A percentile compares a stretch with the other conserved stretches of the same genome.
Conservation (phyloP, 495 filamentous ascomycete species). For the Penicillium parvum region DNA sequence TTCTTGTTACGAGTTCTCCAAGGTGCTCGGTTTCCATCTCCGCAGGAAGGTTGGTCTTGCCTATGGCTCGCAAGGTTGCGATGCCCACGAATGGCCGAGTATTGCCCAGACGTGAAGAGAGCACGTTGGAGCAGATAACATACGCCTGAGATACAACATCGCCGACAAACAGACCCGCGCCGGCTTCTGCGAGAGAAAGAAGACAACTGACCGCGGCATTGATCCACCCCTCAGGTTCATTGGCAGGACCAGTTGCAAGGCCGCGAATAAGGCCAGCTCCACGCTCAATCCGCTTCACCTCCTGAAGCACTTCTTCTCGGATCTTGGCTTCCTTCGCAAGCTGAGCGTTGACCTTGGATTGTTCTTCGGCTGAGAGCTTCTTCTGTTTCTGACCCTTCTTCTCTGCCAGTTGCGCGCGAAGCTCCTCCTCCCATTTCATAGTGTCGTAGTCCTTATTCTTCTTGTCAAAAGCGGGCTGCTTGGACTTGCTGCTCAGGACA, state of each 20-base stretch:
- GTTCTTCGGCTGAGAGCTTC: slow-evolving; percentile 86
- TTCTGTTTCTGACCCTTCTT: slow-evolving; percentile 88
- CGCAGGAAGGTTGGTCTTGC: slow-evolving; percentile 63
- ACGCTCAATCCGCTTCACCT: slow-evolving; percentile 65
- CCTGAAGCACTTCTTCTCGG: slow-evolving; percentile 58
- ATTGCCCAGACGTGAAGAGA: slow-evolving; percentile 69
- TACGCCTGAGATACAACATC: slow-evolving; percentile 75
- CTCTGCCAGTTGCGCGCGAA: slow-evolving; percentile 78
- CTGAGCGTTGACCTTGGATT: slow-evolving; percentile 84
- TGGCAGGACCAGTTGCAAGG: slow-evolving; percentile 80
- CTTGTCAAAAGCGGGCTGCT: slow-evolving; percentile 64
- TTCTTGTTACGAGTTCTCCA: slow-evolving; percentile 79
- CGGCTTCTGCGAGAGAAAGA: slow-evolving; percentile 66
- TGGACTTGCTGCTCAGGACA: slow-evolving; percentile 74
- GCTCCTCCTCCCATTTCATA: slow-evolving; percentile 92
- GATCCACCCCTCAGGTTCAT: slow-evolving; percentile 81
- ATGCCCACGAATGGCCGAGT: slow-evolving; percentile 79
- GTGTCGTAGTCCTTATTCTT: slow-evolving; percentile 91
- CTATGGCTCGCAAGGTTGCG: slow-evolving; percentile 75
- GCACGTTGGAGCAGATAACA: slow-evolving; percentile 66
- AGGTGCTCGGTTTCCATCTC: slow-evolving; percentile 73
- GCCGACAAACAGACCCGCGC: slow-evolving; percentile 74
- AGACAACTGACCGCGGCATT: slow-evolving; percentile 68
- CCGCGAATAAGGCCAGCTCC: slow-evolving; percentile 80
- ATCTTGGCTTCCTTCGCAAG: slow-evolving; percentile 80